Base-by-base conservation (phyloP, 768 basidiomycete species). In the Punctularia strigosozonata region DNA sequence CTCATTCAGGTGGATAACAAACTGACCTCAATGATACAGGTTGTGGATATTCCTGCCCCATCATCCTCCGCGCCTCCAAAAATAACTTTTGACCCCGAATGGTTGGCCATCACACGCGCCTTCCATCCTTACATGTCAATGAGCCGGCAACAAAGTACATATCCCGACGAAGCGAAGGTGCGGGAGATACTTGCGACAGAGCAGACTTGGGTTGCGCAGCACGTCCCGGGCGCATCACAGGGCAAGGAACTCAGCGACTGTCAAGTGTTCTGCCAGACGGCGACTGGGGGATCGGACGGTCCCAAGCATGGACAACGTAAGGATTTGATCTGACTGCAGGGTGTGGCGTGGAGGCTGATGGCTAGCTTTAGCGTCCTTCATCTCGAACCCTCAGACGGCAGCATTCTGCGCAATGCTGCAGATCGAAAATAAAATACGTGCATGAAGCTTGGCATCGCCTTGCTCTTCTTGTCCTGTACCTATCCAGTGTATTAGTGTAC, bases 41-140 rank as follows among this genome's bases (percentile, higher is more conserved):
- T 90, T 6, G 54, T 91, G 31, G 86, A 92, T 15, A 30, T 30
- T 15, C 28, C 28, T 38, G 25, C 38, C 20, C 33, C 35, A 5
- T 38, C 14, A 19, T 25, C 42, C 12, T 40, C 44, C 23, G 31
- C 41, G 26, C 38, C 44, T 6, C 68, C 71, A 4, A 45, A 43
- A 0, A 50, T 97, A 15, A 68, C 71, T 12, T 95, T 74, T 57
- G 91, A 97, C 50, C 79, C 80, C 0, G 78, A 89, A 54, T 99
- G 95, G 95, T 75, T 98, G 34, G 91, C 90, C 0, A 89, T 99
- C 50, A 78, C 77, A 4, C 81, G 86, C 5, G 89, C 88, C 1
- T 83, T 92, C 47, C 75, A 89, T 43, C 78, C 80, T 0, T 82
- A 71, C 60, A 70, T 97, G 44, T 79, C 83, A 3, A 68, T 69